phyloP scores from a whole-genome alignment of 164 flowering plant genomes.

The Protea cynaroides region DNA sequence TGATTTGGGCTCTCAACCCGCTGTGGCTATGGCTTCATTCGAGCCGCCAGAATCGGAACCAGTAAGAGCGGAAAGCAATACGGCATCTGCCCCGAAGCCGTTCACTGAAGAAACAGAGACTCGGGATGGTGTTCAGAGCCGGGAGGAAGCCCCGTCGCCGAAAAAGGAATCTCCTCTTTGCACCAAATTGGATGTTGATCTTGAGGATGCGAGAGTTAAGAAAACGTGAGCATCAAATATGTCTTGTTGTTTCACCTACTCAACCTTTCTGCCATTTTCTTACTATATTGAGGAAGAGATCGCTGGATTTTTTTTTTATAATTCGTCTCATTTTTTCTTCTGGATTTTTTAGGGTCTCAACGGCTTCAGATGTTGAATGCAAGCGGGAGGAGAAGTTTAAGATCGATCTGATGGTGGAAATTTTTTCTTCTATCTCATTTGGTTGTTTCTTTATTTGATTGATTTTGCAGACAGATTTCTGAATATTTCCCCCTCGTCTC shows the following conservation, averaged over 20 bases:
- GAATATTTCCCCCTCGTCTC: not conserved
- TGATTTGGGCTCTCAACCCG: slow-evolving; percentile 29
- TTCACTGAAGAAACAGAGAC: slow-evolving; percentile 28
- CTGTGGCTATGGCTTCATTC: slow-evolving; percentile 4
- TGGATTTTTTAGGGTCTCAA: slow-evolving; percentile 32
- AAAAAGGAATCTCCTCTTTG: slow-evolving; percentile 40
- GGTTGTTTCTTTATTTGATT: not conserved
- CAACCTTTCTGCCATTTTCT: no score
- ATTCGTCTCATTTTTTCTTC: not conserved
- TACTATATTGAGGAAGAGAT: not conserved
- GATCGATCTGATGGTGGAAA: slow-evolving; percentile 91
- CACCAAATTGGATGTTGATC: slow-evolving; percentile 26
- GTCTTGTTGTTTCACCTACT: not conserved
- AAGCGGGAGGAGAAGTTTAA: slow-evolving; percentile 62
- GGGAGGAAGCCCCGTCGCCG: slow-evolving; percentile 33
- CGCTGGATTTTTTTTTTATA: not conserved
- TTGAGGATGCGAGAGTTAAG: slow-evolving; percentile 17
- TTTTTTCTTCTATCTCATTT: slow-evolving; percentile 4
- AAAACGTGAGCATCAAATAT: slow-evolving; percentile 39
- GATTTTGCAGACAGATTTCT: not conserved
- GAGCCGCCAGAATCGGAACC: slow-evolving; percentile 22
- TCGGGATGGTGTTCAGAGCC: slow-evolving; percentile 14
- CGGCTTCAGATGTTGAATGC: slow-evolving; percentile 25
- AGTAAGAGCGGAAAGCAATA: slow-evolving; percentile 25
- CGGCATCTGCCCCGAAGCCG: slow-evolving; percentile 27